phyloP scores from a whole-genome alignment of 345 rosid species.

The Draba incana region DNA sequence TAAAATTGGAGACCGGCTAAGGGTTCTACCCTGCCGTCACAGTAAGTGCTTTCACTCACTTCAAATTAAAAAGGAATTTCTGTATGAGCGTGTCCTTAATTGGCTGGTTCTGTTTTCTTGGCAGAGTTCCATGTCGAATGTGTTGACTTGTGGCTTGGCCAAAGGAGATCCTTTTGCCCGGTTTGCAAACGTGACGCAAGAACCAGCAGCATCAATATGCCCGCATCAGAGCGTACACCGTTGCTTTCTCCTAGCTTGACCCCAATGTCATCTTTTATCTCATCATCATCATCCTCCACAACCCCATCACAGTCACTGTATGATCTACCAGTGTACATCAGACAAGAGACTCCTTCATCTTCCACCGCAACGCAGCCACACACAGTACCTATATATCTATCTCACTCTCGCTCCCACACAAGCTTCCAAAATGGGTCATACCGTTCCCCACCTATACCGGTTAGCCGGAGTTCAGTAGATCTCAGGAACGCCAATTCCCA shows the following conservation, averaged over 20 bases:
- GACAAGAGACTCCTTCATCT: constrained; percentile 26
- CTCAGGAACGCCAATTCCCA: constrained; percentile 38
- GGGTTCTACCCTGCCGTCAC: constrained; percentile 89
- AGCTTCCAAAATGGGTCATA: constrained; percentile 49
- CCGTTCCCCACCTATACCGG: constrained; percentile 44
- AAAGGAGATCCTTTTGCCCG: constrained; percentile 95
- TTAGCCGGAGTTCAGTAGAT: constrained; percentile 62
- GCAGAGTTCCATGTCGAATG: constrained; percentile 87
- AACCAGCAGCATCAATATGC: constrained; percentile 62
- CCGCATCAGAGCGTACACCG: constrained; percentile 87
- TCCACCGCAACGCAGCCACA: background rate
- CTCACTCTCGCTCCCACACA: constrained; percentile 48
- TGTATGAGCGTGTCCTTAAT: background rate
- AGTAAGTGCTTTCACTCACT: constrained; percentile 58
- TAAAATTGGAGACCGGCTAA: constrained; percentile 76
- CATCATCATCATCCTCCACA: constrained; percentile 55
- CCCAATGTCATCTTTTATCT: constrained; percentile 55
- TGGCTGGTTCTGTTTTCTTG: background rate
- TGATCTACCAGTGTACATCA: constrained; percentile 43
- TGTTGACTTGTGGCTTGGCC: constrained; percentile 91
- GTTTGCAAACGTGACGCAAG: constrained; percentile 96
- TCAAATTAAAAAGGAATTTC: background rate
- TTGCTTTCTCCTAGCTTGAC: constrained; percentile 61
- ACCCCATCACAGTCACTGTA: constrained; percentile 57
- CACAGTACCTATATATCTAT: constrained; percentile 27